Evolutionary conservation across 140 eudicot genomes (phyloP).

Genomic region (Senecio squalidus): DNA sequence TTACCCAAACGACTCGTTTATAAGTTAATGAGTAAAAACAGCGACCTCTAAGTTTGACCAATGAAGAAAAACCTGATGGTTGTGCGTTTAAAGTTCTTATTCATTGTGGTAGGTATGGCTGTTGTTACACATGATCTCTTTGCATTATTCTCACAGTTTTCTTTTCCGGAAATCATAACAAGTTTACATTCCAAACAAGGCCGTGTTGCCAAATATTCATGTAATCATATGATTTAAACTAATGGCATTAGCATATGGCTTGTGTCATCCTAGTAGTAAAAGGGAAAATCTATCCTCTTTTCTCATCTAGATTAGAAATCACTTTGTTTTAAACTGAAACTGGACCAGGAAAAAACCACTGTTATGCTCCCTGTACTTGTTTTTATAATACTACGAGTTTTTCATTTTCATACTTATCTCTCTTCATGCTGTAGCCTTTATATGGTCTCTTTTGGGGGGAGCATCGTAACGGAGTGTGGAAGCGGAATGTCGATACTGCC

Average conservation of each 20-base stretch:
- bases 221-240: neutral
- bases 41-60: too few species aligned
- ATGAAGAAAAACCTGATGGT: neutral
- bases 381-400: neutral
- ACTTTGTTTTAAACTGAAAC: neutral
- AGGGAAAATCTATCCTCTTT: neutral
- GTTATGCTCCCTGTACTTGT: neutral
- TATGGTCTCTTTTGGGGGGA: conserved; percentile 79
- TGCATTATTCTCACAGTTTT: too few species aligned
- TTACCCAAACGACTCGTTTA: too few species aligned
- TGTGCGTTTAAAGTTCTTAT: too few species aligned
- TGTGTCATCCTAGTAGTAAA: neutral
- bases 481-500: conserved; percentile 90
- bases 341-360: neutral
- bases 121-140: neutral
- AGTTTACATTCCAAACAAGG: neutral
- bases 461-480: conserved; percentile 72
- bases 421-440: conserved; percentile 56
- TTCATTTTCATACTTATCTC: conserved; percentile 1
- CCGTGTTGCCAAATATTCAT: neutral
- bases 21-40: neutral
- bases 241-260: neutral
- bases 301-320: neutral
- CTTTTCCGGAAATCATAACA: too few species aligned
- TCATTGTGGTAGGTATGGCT: too few species aligned